A percentile compares a stretch with the other conserved stretches of the same genome.
Conservation (phyloP, 2,329 filamentous ascomycete species). For the Tolypocladium amazonense region DNA sequence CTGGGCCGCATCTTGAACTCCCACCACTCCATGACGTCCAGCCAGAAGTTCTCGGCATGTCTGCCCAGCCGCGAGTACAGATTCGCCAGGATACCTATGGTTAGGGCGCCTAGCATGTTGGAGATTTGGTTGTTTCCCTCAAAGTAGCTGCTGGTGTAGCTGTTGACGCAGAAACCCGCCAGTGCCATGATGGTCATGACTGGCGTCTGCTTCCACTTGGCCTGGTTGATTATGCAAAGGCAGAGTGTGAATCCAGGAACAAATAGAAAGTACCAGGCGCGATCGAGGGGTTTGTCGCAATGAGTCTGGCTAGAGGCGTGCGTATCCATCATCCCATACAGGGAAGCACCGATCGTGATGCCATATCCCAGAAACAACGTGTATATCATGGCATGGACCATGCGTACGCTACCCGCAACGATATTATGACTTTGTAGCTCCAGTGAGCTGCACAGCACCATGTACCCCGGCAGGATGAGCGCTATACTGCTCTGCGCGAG, state of each 20-base stretch:
- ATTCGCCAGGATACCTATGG: constrained; percentile 69
- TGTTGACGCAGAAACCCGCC: constrained; percentile 66
- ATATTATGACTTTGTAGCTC: constrained; percentile 63
- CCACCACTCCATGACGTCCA: constrained; percentile 40
- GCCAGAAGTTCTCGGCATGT: constrained; percentile 42
- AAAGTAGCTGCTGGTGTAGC: constrained; percentile 58
- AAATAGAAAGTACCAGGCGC: constrained; percentile 53
- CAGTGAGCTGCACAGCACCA: constrained; percentile 36
- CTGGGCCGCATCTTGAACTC: constrained; percentile 30
- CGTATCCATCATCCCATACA: constrained; percentile 53
- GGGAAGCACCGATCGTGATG: constrained; percentile 56
- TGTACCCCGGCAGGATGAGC: constrained; percentile 57
- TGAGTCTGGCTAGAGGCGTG: constrained; percentile 35
- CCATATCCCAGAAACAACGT: constrained; percentile 65
- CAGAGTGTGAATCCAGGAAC: constrained; percentile 66
- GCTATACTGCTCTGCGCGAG: constrained; percentile 65
- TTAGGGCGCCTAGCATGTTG: constrained; percentile 67
- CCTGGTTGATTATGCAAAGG: constrained; percentile 70
- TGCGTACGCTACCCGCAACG: constrained; percentile 61
- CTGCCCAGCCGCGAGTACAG: constrained; percentile 61
- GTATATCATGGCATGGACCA: constrained; percentile 69
- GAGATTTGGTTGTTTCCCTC: constrained; percentile 61
- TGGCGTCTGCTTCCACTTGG: constrained; percentile 67
- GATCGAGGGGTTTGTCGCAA: constrained; percentile 33
- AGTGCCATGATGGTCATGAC: constrained; percentile 67